Evolutionary conservation across 2,329 filamentous ascomycete genomes (phyloP), one percentile per base, ranked within the genome.

Genomic region (Aspergillus tubingensis): DNA sequence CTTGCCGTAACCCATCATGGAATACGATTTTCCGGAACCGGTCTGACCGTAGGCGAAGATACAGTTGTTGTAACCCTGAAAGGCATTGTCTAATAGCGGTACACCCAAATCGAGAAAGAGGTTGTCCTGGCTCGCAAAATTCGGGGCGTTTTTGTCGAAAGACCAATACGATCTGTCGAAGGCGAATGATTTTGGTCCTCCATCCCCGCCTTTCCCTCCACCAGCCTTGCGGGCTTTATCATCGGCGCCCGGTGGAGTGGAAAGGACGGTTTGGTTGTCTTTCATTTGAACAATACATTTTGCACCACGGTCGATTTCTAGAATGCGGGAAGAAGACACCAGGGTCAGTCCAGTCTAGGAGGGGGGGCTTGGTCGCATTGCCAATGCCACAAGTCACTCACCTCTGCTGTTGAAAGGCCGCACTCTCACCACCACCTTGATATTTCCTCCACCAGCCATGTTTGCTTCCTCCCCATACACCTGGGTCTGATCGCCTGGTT

Each of bases 11-110:
- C 95, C 95, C 95, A 99, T 99, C 94, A 99, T 99, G 32, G 93
- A 97, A 78, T 99, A 99, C 15, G 92, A 97, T 80, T 99, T 99
- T 78, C 95, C 95, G 1, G 95, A 98, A 68, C 95, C 95, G 2
- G 95, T 99, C 81, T 99, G 95, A 17, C 95, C 95, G 74, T 99
- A 99, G 13, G 95, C 95, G 75, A 99, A 99, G 73, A 99, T 99
- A 83, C 95, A 99, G 78, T 98, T 99, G 83, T 99, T 98, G 82
- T 98, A 99, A 48, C 95, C 95, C 72, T 94, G 88, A 74, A 99
- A 99, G 17, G 95, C 95, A 85, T 99, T 99, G 80, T 99, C 94
- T 67, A 99, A 85, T 60, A 99, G 84, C 56, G 95, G 95, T 68
- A 88, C 86, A 64, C 95, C 95, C 64, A 99, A 80, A 74, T 98